Conservation (phyloP, 495 filamentous ascomycete genomes). For the Pseudevernia furfuracea region DNA sequence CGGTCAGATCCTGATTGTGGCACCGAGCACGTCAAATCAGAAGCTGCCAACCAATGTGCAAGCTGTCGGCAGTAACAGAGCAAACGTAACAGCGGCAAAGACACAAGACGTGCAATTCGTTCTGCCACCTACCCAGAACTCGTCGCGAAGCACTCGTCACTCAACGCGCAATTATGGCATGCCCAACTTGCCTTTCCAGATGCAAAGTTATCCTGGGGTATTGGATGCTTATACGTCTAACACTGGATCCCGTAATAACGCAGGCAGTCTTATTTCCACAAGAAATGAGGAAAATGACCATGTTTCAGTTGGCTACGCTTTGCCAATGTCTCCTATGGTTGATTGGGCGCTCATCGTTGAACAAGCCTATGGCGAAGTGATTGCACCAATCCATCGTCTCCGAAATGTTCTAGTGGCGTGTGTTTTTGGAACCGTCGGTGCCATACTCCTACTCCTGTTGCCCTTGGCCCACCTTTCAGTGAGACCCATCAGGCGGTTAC, state of each 20-base stretch:
- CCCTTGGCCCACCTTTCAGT: conserved; percentile 75
- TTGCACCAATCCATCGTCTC: conserved; percentile 62
- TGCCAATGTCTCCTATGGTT: conserved; percentile 53
- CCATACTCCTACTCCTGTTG: conserved; percentile 57
- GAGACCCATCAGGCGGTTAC: conserved; percentile 68
- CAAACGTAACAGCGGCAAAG: conserved; percentile 14
- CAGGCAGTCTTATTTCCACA: conserved; percentile 56
- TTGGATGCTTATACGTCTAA: conserved; percentile 43
- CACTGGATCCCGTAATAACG: conserved; percentile 46
- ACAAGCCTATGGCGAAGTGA: conserved; percentile 63
- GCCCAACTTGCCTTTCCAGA: conserved; percentile 46
- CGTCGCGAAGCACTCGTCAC: conserved; percentile 30
- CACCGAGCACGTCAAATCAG: conserved; percentile 56
- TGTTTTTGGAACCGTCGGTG: conserved; percentile 72
- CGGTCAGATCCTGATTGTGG: conserved; percentile 60
- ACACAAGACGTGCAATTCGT: conserved; percentile 32
- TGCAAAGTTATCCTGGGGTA: conserved; percentile 50
- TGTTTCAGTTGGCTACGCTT: conserved; percentile 67
- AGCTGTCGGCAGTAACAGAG: conserved; percentile 14
- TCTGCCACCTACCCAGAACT: conserved; percentile 31
- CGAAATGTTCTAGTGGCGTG: conserved; percentile 72
- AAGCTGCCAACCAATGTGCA: conserved; percentile 42
- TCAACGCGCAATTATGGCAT: conserved; percentile 27
- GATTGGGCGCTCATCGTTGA: conserved; percentile 80
- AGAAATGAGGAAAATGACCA: conserved; percentile 56